Evolutionary conservation across 768 basidiomycete species (phyloP), one percentile per base, ranked within the genome.

Genomic region (Lactifluus pinguis): DNA sequence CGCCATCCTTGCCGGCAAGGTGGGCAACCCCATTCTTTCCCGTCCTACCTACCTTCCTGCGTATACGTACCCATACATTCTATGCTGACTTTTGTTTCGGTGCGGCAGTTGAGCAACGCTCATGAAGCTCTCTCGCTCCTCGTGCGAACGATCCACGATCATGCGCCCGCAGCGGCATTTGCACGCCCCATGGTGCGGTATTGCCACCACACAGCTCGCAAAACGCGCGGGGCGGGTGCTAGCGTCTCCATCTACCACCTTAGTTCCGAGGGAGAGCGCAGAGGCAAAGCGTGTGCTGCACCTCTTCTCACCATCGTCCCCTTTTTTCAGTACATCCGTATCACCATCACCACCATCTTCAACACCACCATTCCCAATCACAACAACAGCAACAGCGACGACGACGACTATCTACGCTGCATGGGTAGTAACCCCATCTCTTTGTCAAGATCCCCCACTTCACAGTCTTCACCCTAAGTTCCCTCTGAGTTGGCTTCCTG

Each of bases 131-230:
- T 98, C 1, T 71, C 80, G 7, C 76, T 80, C 79, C 25, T 25
- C 25, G 25, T 25, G 25, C 25, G 25, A 25, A 25, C 25, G 1
- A 25, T 25, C 25, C 25, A 80, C 53, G 95, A 97, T 69, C 76
- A 81, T 0, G 74, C 81, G 0, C 87, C 91, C 3, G 91, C 93
- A 0, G 92, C 95, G 69, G 80, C 85, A 5, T 97, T 71, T 95
- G 94, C 67, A 80, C 86, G 1, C 81, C 87, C 34, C 85, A 84
- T 17, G 92, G 94, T 4, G 81, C 83, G 21, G 80, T 95, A 21
- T 74, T 97, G 5, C 79, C 87, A 0, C 74, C 78, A 2, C 84
- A 38, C 56, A 73, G 0, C 75, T 85, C 42, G 83, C 79, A 25
- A 79, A 77, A 68, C 80, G 76, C 19, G 69, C 70, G 13, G 75